phyloP scores from a whole-genome alignment of 2,329 filamentous ascomycete species.

The Grosmannia serpens region DNA sequence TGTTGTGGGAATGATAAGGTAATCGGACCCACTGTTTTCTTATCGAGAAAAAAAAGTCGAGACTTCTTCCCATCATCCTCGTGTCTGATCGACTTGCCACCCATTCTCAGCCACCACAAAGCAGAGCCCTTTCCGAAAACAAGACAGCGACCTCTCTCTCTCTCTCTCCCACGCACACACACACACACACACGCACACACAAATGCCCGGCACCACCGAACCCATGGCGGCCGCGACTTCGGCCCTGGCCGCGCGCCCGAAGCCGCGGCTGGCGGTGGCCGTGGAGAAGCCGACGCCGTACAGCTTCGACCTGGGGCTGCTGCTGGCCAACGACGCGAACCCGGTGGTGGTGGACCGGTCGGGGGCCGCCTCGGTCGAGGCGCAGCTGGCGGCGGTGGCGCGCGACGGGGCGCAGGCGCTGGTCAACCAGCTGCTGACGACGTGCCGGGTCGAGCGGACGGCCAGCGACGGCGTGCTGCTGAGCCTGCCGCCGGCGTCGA shows the following conservation, averaged over 20 bases:
- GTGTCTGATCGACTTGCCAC: neutral
- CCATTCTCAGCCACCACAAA: neutral
- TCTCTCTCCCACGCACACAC: neutral
- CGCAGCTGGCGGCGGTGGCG: conserved; percentile 57
- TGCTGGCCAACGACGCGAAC: conserved; percentile 80
- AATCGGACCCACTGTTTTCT: neutral
- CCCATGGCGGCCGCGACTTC: conserved; percentile 20
- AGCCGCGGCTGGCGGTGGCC: conserved; percentile 47
- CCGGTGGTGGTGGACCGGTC: conserved; percentile 49
- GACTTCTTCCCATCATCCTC: neutral
- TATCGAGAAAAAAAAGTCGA: neutral
- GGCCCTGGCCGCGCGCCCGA: conserved; percentile 23
- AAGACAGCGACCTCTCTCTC: neutral
- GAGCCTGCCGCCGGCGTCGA: conserved; percentile 58
- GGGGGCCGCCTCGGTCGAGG: neutral
- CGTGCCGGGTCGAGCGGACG: conserved; percentile 66
- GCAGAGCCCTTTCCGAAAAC: neutral
- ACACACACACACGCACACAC: too few species aligned
- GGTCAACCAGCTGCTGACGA: conserved; percentile 87
- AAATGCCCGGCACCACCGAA: conserved; percentile 2
- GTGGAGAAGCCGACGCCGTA: conserved; percentile 80
- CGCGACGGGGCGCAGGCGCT: conserved; percentile 86
- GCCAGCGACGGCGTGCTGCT: conserved; percentile 60
- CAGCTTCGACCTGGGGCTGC: conserved; percentile 82
- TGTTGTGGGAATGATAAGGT: neutral